Evolutionary conservation across 257 asterid species (phyloP).

Genomic region (Henckelia pumila): DNA sequence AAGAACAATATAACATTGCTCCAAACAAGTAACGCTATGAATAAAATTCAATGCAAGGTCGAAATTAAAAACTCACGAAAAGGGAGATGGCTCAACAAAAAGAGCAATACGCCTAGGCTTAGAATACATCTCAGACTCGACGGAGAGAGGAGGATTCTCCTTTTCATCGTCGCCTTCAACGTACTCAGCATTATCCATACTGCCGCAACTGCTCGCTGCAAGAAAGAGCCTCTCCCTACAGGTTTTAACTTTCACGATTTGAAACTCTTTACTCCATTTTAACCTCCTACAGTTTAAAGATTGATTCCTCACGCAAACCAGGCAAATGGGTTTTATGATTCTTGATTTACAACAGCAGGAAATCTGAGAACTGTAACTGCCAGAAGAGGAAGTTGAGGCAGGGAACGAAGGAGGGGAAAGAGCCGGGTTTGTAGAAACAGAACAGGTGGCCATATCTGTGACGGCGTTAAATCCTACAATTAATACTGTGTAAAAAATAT

Average conservation of each 20-base stretch:
- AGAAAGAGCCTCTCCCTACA: slow-evolving; percentile 31
- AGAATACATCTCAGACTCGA: slow-evolving; percentile 59
- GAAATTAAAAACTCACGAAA: slow-evolving; percentile 65
- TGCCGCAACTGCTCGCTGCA: slow-evolving; percentile 33
- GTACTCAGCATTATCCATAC: slow-evolving; percentile 48
- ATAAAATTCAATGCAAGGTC: not conserved
- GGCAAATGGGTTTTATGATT: slow-evolving; percentile 37
- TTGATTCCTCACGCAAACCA: slow-evolving; percentile 32
- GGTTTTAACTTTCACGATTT: slow-evolving; percentile 27
- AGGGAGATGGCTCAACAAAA: slow-evolving; percentile 98
- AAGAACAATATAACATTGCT: not conserved
- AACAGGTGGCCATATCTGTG: slow-evolving; percentile 39
- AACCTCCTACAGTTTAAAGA: slow-evolving; percentile 22
- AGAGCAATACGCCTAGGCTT: slow-evolving; percentile 90
- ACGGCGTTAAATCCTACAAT: slow-evolving; percentile 26
- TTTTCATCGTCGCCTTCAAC: slow-evolving; percentile 47
- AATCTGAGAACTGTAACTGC: slow-evolving; percentile 23
- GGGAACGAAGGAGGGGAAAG: slow-evolving; percentile 42
- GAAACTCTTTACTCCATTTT: slow-evolving; percentile 21
- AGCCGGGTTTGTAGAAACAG: slow-evolving; percentile 46
- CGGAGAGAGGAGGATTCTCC: slow-evolving; percentile 55
- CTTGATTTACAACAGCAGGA: slow-evolving; percentile 36
- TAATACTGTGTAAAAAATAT: not conserved
- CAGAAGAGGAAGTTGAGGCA: slow-evolving; percentile 25
- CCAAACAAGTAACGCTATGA: slow-evolving; percentile 17